phyloP scores from a whole-genome alignment of 2,329 filamentous ascomycete species.

The Fusarium stilboides region DNA sequence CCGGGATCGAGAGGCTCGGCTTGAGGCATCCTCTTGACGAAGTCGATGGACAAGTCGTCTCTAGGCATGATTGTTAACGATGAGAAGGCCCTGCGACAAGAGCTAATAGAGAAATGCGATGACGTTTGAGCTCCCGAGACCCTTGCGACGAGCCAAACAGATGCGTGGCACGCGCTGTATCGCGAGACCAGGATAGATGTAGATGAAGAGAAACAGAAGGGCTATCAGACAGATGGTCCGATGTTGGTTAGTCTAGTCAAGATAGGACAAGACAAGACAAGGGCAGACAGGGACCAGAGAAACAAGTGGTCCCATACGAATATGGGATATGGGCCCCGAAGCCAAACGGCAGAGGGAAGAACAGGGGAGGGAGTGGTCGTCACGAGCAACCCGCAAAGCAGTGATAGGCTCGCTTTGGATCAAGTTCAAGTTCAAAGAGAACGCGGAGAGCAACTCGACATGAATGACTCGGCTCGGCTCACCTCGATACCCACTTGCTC shows the following conservation, averaged over 20 bases:
- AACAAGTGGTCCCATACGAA: conserved; percentile 48
- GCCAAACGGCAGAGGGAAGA: conserved; percentile 29
- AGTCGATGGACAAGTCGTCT: conserved; percentile 81
- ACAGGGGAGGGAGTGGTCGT: conserved; percentile 48
- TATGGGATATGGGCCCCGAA: conserved; percentile 18
- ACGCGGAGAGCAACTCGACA: conserved; percentile 50
- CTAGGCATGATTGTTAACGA: conserved; percentile 78
- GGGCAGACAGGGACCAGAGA: conserved; percentile 38
- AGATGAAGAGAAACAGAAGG: conserved; percentile 36
- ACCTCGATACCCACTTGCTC: conserved; percentile 49
- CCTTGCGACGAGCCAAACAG: conserved; percentile 37
- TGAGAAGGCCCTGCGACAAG: conserved; percentile 47
- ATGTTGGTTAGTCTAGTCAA: conserved; percentile 39
- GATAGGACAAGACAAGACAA: conserved; percentile 38
- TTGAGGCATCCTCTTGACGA: conserved; percentile 76
- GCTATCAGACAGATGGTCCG: conserved; percentile 34
- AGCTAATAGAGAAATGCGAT: conserved; percentile 43
- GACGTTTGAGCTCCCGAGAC: conserved; percentile 40
- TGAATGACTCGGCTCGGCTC: conserved; percentile 55
- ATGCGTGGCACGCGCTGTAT: conserved; percentile 24
- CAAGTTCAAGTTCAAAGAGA: conserved; percentile 42
- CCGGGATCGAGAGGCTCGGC: conserved; percentile 75
- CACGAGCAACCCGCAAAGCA: conserved; percentile 52
- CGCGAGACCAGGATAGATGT: conserved; percentile 22
- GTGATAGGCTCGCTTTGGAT: conserved; percentile 43